These are phyloP conservation scores for Pichia sp. DNA, from an alignment of 1,139 yeast species.

Conservation along the genomic window DNA sequence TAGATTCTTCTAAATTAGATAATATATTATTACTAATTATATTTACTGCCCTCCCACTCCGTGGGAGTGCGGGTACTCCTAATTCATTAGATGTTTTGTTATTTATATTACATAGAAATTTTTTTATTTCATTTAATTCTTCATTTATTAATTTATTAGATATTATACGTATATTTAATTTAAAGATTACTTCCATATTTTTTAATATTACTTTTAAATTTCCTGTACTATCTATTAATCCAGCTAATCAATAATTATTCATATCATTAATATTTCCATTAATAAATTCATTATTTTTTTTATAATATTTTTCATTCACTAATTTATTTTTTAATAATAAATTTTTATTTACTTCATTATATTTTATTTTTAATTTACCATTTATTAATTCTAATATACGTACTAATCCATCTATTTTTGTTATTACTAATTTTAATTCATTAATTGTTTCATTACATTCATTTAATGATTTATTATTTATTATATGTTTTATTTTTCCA, in stretches of 20 bases:
- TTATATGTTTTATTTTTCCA: slow-evolving; percentile 4
- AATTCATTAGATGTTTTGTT: slow-evolving; percentile 1
- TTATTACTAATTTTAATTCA: slow-evolving; percentile 8
- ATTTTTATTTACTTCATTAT: slow-evolving; percentile 6
- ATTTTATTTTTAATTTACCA: slow-evolving; percentile 8
- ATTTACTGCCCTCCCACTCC: background rate
- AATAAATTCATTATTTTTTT: slow-evolving; percentile 5
- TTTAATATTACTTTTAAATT: slow-evolving; percentile 10
- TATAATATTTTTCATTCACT: slow-evolving; percentile 1
- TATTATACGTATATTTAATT: slow-evolving; percentile 2
- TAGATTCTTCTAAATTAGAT: background rate
- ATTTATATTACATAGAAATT: slow-evolving; percentile 4
- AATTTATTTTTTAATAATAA: slow-evolving; percentile 3
- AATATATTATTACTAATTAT: background rate
- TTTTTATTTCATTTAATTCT: slow-evolving; percentile 5
- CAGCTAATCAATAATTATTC: slow-evolving; percentile 20
- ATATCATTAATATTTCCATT: slow-evolving; percentile 4
- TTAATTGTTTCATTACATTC: background rate
- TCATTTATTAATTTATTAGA: slow-evolving; percentile 1
- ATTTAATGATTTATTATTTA: background rate
- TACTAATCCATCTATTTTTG: slow-evolving; percentile 6
- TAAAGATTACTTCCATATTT: slow-evolving; percentile 2
- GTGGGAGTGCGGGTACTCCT: too few species aligned
- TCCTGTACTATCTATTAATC: slow-evolving; percentile 20
- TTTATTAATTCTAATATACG: slow-evolving; percentile 5